phyloP scores from a whole-genome alignment of 2,329 filamentous ascomycete genomes.

The Fusarium domesticum region DNA sequence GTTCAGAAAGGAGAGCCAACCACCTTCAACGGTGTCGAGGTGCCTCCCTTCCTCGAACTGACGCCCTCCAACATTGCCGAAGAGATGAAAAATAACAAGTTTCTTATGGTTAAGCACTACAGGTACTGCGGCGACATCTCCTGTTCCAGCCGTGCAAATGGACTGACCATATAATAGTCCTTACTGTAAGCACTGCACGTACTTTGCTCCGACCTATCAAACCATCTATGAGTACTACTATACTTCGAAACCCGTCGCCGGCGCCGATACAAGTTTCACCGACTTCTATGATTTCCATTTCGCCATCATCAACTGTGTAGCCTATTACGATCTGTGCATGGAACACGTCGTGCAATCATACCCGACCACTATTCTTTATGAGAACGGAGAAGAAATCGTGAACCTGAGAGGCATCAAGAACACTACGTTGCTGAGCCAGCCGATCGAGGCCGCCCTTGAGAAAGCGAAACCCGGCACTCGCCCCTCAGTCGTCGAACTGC shows the following conservation, averaged over 20 bases:
- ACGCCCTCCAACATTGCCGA: slow-evolving; percentile 56
- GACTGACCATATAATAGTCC: slow-evolving; percentile 42
- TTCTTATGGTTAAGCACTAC: slow-evolving; percentile 61
- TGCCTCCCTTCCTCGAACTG: slow-evolving; percentile 63
- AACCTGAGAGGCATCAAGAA: slow-evolving; percentile 64
- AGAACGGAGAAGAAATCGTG: slow-evolving; percentile 68
- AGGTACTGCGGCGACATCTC: slow-evolving; percentile 48
- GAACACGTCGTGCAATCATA: slow-evolving; percentile 66
- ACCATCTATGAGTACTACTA: slow-evolving; percentile 94
- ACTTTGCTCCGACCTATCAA: slow-evolving; percentile 81
- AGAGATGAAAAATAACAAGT: slow-evolving; percentile 52
- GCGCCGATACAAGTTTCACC: slow-evolving; percentile 63
- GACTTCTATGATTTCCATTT: slow-evolving; percentile 89
- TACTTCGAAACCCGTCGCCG: slow-evolving; percentile 67
- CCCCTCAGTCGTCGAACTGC: slow-evolving; percentile 64
- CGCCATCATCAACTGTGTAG: slow-evolving; percentile 79
- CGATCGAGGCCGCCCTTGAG: slow-evolving; percentile 76
- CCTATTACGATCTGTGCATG: slow-evolving; percentile 73
- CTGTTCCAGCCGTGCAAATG: slow-evolving; percentile 1
- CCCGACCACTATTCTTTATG: slow-evolving; percentile 76
- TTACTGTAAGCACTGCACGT: slow-evolving; percentile 69
- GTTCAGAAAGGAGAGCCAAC: slow-evolving; percentile 44
- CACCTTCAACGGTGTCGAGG: slow-evolving; percentile 63
- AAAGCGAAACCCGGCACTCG: slow-evolving; percentile 76
- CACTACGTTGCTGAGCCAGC: slow-evolving; percentile 62